Evolutionary conservation across 1,284 basidiomycete species (phyloP).

Genomic region (Rhodotorula sp.): DNA sequence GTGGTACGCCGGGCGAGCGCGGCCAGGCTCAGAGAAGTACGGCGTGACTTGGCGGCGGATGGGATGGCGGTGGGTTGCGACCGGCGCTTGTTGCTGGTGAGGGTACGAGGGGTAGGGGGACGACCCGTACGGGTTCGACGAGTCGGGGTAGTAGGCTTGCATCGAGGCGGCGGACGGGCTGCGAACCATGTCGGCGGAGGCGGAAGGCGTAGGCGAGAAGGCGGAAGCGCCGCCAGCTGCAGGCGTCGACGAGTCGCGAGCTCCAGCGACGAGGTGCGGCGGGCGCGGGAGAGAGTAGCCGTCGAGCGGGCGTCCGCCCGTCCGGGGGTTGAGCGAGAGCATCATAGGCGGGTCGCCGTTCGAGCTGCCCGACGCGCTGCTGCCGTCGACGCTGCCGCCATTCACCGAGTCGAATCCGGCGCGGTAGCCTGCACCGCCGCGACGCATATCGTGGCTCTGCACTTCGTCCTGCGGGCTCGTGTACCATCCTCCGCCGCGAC

Average conservation of each 20-base stretch:
- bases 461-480: background rate
- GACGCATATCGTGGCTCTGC: conserved; percentile 1
- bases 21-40: conserved; percentile 20
- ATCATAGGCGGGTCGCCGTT: background rate
- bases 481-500: background rate
- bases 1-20: conserved; percentile 7
- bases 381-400: background rate
- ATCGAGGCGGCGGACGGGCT: background rate
- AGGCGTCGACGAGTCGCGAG: background rate
- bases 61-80: conserved; percentile 13
- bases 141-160: conserved; percentile 9
- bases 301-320: background rate
- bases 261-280: conserved; percentile 9
- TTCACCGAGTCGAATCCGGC: background rate
- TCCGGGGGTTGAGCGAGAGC: background rate
- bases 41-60: background rate
- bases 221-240: background rate
- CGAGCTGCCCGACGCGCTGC: background rate
- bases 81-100: conserved; percentile 12
- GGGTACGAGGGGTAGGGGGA: conserved; percentile 17
- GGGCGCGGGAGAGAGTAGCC: conserved; percentile 24
- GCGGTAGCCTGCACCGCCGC: conserved; percentile 7
- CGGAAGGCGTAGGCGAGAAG: background rate
- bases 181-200: background rate
- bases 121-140: conserved; percentile 19